Percentiles rank a stretch among this genome's conserved stretches.
phyloP scores from a whole-genome alignment of 2,329 filamentous ascomycete species.

The Chaetomium olivaceum region DNA sequence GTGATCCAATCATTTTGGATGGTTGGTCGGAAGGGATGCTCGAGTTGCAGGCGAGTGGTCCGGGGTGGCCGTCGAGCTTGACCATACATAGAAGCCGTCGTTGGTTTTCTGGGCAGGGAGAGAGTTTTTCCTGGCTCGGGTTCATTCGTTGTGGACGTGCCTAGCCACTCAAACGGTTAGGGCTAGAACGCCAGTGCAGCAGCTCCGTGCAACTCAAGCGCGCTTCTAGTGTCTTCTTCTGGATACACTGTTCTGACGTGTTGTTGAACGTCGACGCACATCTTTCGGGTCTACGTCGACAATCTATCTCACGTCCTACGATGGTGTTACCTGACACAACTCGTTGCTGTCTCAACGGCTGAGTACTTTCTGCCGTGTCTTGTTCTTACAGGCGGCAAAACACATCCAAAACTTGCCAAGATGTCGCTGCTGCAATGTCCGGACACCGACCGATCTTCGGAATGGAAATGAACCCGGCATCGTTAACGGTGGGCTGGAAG shows the following conservation, averaged over 20 bases:
- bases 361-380: constrained; percentile 9
- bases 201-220: background rate
- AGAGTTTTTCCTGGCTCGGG: background rate
- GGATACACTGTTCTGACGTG: background rate
- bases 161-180: background rate
- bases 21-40: background rate
- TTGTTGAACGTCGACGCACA: background rate
- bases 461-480: background rate
- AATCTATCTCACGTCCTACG: background rate
- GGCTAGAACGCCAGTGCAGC: background rate
- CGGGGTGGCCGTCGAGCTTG: background rate
- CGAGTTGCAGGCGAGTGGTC: background rate
- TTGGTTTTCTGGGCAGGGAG: background rate
- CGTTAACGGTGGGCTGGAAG: background rate
- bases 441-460: constrained; percentile 1
- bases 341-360: constrained; percentile 14
- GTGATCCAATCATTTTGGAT: constrained; percentile 12
- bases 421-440: constrained; percentile 4
- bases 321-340: constrained; percentile 12
- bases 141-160: background rate
- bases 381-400: constrained; percentile 1
- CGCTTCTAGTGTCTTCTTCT: background rate
- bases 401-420: background rate
- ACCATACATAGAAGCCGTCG: background rate
- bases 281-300: background rate